Base-by-base conservation (phyloP, 73 alveolate genomes). In the Stentor coeruleus region DNA sequence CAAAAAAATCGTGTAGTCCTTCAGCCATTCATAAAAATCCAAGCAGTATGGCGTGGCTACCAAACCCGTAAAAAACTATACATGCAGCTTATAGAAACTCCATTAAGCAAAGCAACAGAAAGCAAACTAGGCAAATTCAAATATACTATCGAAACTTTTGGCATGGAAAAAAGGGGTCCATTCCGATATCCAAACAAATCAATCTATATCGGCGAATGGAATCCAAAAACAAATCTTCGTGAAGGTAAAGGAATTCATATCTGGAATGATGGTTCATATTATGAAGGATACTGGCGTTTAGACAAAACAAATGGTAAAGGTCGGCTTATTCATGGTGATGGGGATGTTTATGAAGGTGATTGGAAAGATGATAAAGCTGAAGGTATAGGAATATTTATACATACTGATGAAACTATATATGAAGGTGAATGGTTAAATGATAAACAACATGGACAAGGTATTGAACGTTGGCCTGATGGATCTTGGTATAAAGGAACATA, bases 401-500 rank as follows among this genome's bases (percentile, higher is more conserved):
- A 74, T 74, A 37, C 59, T 3, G 41, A 81, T 59, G 91, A 81
- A n/a, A 82, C 73, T 74, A 82, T 74, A 31, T 88, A 88, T 26
- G 88, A 89, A 83, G 94, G 94, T 41, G 80, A 81, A 76, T 89
- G 94, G 94, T 88, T 76, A 20, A 59, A 59, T 15, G 60, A 84
- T 39, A 73, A 72, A 60, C 81, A 85, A 74, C 83, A 81, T 59
- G 94, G 94, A 3, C 82, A 82, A 36, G 94, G 92, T 59, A 77
- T 85, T 39, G 94, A 89, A 81, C 83, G 84, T n/a, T 89, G 94
- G 91, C 55, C 59, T 38, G 94, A 88, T 81, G 87, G 89, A 15
- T 57, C 88, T n/a, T 39, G 11, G 38, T 85, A 85, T 79, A 86
- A 82, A 73, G 94, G 94, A 31, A 84, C 81, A 15, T 88, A 84